Evolutionary conservation across 371 early-diverging fungal species (phyloP).

Genomic region (Actinomucor elegans): DNA sequence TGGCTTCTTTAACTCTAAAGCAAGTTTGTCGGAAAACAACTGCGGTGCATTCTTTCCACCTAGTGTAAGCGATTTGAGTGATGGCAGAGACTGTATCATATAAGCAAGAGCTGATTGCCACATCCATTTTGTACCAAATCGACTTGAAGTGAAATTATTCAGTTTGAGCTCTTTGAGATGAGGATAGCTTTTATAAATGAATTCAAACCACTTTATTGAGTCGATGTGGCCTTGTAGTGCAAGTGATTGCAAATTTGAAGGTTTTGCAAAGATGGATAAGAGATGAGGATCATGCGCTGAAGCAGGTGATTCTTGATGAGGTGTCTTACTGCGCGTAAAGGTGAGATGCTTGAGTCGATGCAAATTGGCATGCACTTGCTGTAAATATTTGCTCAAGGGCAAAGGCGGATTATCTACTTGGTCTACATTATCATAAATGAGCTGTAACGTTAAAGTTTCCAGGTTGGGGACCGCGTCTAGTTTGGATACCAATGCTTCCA

Average conservation of each 20-base stretch:
- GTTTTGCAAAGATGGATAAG: background rate
- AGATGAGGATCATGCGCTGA: background rate
- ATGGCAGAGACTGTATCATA: conserved; percentile 5
- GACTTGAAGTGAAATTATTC: conserved; percentile 2
- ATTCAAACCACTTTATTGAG: conserved; percentile 16
- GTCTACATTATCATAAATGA: background rate
- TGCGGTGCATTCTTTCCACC: conserved; percentile 13
- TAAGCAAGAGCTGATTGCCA: conserved; percentile 14
- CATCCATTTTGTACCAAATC: conserved; percentile 22
- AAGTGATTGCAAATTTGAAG: conserved; percentile 1
- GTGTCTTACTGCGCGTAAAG: conserved; percentile 8
- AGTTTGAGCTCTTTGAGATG: conserved; percentile 4
- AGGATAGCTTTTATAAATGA: conserved; percentile 9
- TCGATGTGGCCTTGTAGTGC: conserved; percentile 12
- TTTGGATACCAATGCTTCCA: background rate
- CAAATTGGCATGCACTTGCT: conserved; percentile 5
- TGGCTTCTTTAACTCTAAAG: background rate
- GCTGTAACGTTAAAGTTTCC: conserved; percentile 5
- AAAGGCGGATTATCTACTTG: no score
- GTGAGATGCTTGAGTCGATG: background rate
- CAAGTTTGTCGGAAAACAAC: conserved; percentile 8
- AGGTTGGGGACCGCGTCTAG: background rate
- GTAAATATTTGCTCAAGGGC: background rate
- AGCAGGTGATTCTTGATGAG: conserved; percentile 4
- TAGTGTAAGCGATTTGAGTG: conserved; percentile 5